These are phyloP conservation scores for Tricholoma saponaceum DNA, from an alignment of 768 basidiomycete species.

Conservation along the genomic window DNA sequence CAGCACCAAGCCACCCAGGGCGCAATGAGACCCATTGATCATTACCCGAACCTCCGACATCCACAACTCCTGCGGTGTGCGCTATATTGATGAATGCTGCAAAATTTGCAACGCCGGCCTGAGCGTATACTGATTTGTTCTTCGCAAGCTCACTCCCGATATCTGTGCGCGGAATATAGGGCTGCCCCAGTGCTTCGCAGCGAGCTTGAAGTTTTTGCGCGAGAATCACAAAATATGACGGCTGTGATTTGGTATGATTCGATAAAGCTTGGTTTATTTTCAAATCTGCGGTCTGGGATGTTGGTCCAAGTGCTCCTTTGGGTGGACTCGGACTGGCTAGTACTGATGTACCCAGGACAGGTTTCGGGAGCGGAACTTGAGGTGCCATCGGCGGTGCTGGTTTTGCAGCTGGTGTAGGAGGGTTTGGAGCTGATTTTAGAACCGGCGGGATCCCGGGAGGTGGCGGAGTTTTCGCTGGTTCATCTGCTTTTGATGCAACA, in stretches of 20 bases:
- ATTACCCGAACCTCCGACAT: constrained; percentile 15
- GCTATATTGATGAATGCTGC: constrained; percentile 20
- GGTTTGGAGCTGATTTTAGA: neutral
- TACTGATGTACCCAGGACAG: neutral
- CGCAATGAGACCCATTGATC: constrained; percentile 19
- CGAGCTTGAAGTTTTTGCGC: neutral
- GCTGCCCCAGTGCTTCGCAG: neutral
- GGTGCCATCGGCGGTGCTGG: neutral
- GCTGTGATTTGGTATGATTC: neutral
- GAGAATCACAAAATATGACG: neutral
- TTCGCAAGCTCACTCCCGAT: constrained; percentile 18
- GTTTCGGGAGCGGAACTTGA: neutral
- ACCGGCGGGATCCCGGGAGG: neutral
- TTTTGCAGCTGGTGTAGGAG: neutral
- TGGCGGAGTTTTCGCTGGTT: neutral
- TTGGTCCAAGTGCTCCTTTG: neutral
- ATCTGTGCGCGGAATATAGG: constrained; percentile 6
- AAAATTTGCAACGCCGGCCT: constrained; percentile 19
- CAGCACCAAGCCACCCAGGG: constrained; percentile 12
- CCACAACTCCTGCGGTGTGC: constrained; percentile 17
- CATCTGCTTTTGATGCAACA: neutral
- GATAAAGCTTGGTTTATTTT: neutral
- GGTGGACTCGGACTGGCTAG: neutral
- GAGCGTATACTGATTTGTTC: constrained; percentile 14
- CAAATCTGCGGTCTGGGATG: neutral